Base-by-base conservation (phyloP, 345 rosid genomes). In the Fremontodendron californicum region DNA sequence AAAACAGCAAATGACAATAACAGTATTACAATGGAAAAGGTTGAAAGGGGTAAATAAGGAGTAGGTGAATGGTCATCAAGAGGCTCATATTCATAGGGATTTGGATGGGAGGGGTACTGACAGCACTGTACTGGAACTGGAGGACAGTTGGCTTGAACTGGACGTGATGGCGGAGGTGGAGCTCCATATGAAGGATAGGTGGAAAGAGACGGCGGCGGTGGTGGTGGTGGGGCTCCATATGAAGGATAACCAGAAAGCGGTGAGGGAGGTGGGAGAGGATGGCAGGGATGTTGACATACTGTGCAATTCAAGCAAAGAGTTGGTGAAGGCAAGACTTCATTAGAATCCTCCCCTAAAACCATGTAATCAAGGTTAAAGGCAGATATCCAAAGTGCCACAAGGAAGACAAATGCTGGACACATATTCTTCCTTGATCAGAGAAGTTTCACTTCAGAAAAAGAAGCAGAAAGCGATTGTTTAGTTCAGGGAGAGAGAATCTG, bases 91-190 rank as follows among this genome's bases (percentile, higher is more conserved):
- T 61, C 80, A 23, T 46, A 62, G 16, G 78, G 67, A 70, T 37
- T 51, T 42, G 87, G 78, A 77, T 58, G 11, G 64, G 65, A 0
- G 73, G 84, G 74, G 18, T 75, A 27, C 10, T 37, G 51, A 79
- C 87, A 82, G 79, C 86, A 84, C 82, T 77, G 84, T 0, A 55
- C 79, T 1, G 85, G 81, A 79, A 43, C 21, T 0, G 79, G 78
- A 9, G 88, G 49, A 55, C 88, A 84, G n/a, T 78, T 79, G 45
- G 18, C 75, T 69, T 60, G 80, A 73, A 33, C 57, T 15, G 42
- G 75, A 25, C 29, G 55, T 31, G 78, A 48, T 11, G 84, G 52
- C 3, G 73, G 39, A 5, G 81, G 80, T 4, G 78, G 55, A 31
- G 83, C 31, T 33, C 39, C 48, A 10, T 27, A 51, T 2, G 39